phyloP scores from a whole-genome alignment of 768 basidiomycete genomes.

The Suillus cothurnatus region DNA sequence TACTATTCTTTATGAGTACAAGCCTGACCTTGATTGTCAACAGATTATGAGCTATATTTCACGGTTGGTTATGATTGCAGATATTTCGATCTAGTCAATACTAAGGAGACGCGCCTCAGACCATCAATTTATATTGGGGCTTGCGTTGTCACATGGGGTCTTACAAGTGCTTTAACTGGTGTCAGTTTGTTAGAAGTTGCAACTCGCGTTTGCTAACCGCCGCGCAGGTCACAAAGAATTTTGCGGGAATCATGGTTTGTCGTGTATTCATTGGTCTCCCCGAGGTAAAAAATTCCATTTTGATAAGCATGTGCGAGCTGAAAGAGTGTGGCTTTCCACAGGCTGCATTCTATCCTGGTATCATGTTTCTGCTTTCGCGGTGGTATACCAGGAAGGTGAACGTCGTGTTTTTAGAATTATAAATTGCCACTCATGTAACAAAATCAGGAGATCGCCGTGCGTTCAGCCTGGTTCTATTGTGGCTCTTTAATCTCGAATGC shows the following conservation, averaged over 20 bases:
- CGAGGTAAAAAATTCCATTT: constrained; percentile 38
- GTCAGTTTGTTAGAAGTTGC: constrained; percentile 30
- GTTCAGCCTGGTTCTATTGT: constrained; percentile 60
- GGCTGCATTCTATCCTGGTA: constrained; percentile 69
- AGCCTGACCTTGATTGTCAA: neutral
- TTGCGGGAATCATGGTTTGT: constrained; percentile 54
- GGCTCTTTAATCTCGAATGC: constrained; percentile 67
- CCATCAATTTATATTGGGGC: constrained; percentile 63
- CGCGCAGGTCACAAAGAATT: constrained; percentile 53
- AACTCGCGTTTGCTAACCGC: constrained; percentile 1
- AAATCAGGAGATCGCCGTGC: constrained; percentile 62
- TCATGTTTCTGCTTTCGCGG: constrained; percentile 48
- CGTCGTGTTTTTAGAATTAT: neutral
- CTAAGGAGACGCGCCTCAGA: constrained; percentile 31
- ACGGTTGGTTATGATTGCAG: constrained; percentile 37
- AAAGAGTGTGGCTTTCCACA: no score
- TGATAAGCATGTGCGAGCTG: no score
- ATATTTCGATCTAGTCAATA: neutral
- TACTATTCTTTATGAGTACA: neutral
- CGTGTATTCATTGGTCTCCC: constrained; percentile 66
- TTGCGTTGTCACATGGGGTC: constrained; percentile 64
- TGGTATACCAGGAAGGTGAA: constrained; percentile 52
- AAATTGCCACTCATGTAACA: neutral
- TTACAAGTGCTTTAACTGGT: constrained; percentile 64
- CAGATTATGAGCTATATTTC: constrained; percentile 58